Conservation (phyloP, 2,329 filamentous ascomycete species). For the Cladosporium sp. region DNA sequence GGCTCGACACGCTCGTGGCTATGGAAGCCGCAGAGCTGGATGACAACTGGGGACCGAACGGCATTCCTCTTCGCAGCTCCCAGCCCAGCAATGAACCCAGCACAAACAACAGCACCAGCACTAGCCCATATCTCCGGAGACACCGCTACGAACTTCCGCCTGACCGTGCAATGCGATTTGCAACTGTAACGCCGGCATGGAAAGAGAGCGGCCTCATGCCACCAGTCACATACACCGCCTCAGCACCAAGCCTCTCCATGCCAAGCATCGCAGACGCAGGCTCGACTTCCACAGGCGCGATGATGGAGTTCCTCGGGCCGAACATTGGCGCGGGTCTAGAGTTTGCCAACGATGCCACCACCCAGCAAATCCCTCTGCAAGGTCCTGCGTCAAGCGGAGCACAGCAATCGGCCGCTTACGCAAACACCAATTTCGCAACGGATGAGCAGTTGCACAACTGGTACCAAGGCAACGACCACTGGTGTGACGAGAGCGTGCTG, state of each 20-base stretch:
- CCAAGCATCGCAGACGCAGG: slow-evolving; percentile 21
- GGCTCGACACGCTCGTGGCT: slow-evolving; percentile 16
- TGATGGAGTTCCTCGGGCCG: slow-evolving; percentile 34
- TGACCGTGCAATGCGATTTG: slow-evolving; percentile 32
- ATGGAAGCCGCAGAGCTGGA: slow-evolving; percentile 20
- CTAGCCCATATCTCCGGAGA: slow-evolving; percentile 25
- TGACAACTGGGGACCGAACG: slow-evolving; percentile 18
- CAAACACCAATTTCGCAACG: neutral
- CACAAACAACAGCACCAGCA: slow-evolving; percentile 14
- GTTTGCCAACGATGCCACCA: slow-evolving; percentile 28
- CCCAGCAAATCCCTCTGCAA: slow-evolving; percentile 22
- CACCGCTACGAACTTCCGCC: slow-evolving; percentile 31
- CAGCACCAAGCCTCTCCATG: slow-evolving; percentile 12
- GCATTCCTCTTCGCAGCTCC: slow-evolving; percentile 8
- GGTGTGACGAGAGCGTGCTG: slow-evolving; percentile 21
- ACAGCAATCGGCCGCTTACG: neutral
- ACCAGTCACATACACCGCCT: slow-evolving; percentile 21
- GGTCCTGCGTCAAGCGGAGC: neutral
- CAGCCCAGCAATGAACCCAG: neutral
- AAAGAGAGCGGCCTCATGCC: slow-evolving; percentile 34
- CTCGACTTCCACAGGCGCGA: slow-evolving; percentile 29
- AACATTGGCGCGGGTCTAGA: slow-evolving; percentile 26
- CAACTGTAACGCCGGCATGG: slow-evolving; percentile 33
- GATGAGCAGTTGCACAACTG: slow-evolving; percentile 8
- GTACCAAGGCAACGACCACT: slow-evolving; percentile 16